Percentiles rank a stretch among this genome's conserved stretches.
Conservation (phyloP, 768 basidiomycete species). For the Russula virescens region DNA sequence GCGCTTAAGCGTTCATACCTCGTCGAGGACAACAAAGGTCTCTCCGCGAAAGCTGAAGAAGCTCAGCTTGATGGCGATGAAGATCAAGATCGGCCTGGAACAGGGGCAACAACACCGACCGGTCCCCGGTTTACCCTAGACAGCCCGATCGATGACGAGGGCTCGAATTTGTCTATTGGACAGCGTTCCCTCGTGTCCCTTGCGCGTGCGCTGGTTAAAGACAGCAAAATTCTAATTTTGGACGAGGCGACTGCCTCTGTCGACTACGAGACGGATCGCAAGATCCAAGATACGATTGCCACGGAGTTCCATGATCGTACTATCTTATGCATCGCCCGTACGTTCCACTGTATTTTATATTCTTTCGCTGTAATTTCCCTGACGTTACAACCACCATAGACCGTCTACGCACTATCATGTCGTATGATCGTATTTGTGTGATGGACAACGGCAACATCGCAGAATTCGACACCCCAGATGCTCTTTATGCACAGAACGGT, state of each 20-base stretch:
- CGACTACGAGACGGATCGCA: conserved; percentile 83
- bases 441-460: conserved; percentile 75
- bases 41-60: conserved; percentile 29
- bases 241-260: conserved; percentile 94
- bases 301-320: conserved; percentile 80
- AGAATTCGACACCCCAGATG: conserved; percentile 79
- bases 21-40: conserved; percentile 45
- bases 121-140: conserved; percentile 69
- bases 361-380: not conserved
- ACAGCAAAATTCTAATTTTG: conserved; percentile 76
- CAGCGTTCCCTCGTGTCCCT: conserved; percentile 80
- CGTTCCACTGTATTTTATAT: conserved; percentile 34
- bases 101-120: conserved; percentile 23
- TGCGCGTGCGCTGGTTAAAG: conserved; percentile 84
- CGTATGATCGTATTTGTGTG: conserved; percentile 85
- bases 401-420: conserved; percentile 80
- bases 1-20: conserved; percentile 82
- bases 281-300: conserved; percentile 88
- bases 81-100: conserved; percentile 35
- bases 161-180: conserved; percentile 75
- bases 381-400: conserved; percentile 37
- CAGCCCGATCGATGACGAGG: conserved; percentile 80
- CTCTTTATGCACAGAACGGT: conserved; percentile 52
- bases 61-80: conserved; percentile 33
- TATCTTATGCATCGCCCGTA: conserved; percentile 81